A percentile compares a stretch with the other conserved stretches of the same genome.
Conservation (phyloP, 495 filamentous ascomycete genomes). For the Terfezia boudieri region DNA sequence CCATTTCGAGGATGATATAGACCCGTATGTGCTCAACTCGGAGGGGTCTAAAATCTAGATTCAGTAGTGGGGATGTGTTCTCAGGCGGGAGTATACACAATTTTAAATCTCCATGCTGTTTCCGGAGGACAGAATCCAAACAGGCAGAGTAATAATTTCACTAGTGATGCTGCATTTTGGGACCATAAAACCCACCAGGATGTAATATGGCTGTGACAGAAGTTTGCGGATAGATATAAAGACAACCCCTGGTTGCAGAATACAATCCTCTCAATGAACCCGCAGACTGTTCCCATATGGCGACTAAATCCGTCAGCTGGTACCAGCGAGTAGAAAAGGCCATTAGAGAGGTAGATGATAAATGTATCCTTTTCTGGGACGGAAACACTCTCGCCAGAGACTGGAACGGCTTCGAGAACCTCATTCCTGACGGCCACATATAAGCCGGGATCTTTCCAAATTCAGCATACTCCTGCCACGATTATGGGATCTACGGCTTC, state of each 20-base stretch:
- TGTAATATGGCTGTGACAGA: conserved; percentile 36
- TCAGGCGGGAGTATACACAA: conserved; percentile 33
- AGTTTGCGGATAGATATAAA: conserved; percentile 33
- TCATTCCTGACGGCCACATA: neutral
- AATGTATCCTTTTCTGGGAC: conserved; percentile 42
- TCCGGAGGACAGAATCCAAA: conserved; percentile 43
- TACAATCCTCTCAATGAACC: conserved; percentile 50
- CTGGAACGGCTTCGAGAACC: neutral
- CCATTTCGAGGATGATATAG: conserved; percentile 41
- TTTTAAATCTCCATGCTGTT: conserved; percentile 39
- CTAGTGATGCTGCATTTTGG: conserved; percentile 38
- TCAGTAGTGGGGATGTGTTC: conserved; percentile 36
- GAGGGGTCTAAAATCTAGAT: conserved; percentile 37
- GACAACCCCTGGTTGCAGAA: conserved; percentile 33
- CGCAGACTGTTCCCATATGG: conserved; percentile 31
- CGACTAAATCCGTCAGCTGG: conserved; percentile 27
- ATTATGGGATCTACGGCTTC: conserved; percentile 33
- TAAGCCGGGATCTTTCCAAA: conserved; percentile 17
- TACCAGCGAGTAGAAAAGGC: conserved; percentile 34
- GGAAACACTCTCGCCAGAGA: conserved; percentile 42
- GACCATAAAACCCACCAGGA: conserved; percentile 40
- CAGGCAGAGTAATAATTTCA: conserved; percentile 38
- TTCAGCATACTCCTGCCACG: conserved; percentile 38
- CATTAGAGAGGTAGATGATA: conserved; percentile 34
- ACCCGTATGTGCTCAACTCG: conserved; percentile 34